Conservation (phyloP, 305 asterid species). For the Fraxinus nigra region DNA sequence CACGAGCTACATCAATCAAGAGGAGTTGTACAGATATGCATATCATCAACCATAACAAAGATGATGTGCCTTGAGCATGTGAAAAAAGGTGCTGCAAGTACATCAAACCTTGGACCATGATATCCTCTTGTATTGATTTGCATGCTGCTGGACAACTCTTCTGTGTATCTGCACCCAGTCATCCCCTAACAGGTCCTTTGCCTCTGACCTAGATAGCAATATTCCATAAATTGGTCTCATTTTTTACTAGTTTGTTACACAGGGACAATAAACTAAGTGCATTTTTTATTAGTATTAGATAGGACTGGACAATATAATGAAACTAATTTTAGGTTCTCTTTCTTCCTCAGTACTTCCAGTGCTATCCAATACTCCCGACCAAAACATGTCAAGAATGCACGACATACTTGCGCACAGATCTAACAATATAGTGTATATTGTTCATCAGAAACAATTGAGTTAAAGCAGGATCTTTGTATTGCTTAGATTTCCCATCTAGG, state of each 20-base stretch:
- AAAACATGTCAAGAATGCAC: conserved; percentile 6
- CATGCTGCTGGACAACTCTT: conserved; percentile 94
- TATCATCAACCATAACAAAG: not conserved
- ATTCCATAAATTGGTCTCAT: conserved; percentile 2
- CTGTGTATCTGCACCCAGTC: conserved; percentile 99
- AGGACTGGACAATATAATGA: not conserved
- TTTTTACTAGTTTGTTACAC: not conserved
- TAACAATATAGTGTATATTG: conserved; percentile 86
- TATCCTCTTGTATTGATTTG: conserved; percentile 92
- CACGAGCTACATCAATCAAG: not conserved
- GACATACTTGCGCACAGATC: conserved; percentile 88
- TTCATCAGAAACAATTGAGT: conserved; percentile 93
- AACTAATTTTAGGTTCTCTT: not conserved
- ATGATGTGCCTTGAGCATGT: not conserved
- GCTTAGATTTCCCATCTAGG: conserved; percentile 91
- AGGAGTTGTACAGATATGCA: not conserved
- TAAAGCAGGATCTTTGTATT: conserved; percentile 86
- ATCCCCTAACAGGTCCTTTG: conserved; percentile 88
- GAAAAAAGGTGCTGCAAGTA: not conserved
- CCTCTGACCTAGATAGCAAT: conserved; percentile 68
- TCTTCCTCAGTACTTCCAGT: not conserved
- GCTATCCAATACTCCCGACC: not conserved
- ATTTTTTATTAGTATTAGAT: not conserved
- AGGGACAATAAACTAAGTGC: not conserved
- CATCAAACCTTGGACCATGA: conserved; percentile 87